Conservation (phyloP, 805 yeast species). For the Wickerhamiella azymoides region DNA sequence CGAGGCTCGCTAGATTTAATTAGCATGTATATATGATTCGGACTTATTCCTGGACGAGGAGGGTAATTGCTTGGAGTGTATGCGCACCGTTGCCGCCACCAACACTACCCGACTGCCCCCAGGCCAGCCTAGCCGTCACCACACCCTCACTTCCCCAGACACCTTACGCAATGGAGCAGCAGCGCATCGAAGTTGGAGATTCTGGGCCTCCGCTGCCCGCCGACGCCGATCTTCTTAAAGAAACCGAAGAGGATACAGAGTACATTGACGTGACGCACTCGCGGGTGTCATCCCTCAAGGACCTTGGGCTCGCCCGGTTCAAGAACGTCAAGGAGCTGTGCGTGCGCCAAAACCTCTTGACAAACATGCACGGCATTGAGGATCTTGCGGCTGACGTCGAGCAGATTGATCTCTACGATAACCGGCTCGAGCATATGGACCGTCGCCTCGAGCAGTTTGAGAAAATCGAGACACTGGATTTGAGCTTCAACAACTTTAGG, state of each 20-base stretch:
- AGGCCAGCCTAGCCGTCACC: too few relatives aligned
- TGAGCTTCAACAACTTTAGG: constrained; percentile 80
- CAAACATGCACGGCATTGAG: constrained; percentile 60
- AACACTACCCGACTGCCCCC: background rate
- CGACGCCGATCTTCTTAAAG: constrained; percentile 41
- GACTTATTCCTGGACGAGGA: too few relatives aligned
- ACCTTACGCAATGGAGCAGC: background rate
- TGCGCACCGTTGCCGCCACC: too few relatives aligned
- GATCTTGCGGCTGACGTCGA: constrained; percentile 42
- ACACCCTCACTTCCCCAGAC: too few relatives aligned
- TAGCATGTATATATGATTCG: background rate
- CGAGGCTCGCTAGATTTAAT: constrained; percentile 27
- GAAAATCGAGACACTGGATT: constrained; percentile 41
- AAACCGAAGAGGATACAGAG: constrained; percentile 33
- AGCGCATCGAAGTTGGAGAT: background rate
- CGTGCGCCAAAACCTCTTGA: constrained; percentile 71
- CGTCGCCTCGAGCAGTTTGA: constrained; percentile 48
- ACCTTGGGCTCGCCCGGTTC: constrained; percentile 36
- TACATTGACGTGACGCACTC: constrained; percentile 46
- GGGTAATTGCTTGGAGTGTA: too few relatives aligned
- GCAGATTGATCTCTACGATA: constrained; percentile 83
- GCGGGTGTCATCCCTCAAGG: constrained; percentile 37
- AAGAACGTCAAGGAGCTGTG: constrained; percentile 44
- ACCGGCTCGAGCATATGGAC: constrained; percentile 68
- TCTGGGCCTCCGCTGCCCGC: constrained; percentile 28